phyloP scores from a whole-genome alignment of 495 filamentous ascomycete genomes.

The Alectoria sarmentosa region DNA sequence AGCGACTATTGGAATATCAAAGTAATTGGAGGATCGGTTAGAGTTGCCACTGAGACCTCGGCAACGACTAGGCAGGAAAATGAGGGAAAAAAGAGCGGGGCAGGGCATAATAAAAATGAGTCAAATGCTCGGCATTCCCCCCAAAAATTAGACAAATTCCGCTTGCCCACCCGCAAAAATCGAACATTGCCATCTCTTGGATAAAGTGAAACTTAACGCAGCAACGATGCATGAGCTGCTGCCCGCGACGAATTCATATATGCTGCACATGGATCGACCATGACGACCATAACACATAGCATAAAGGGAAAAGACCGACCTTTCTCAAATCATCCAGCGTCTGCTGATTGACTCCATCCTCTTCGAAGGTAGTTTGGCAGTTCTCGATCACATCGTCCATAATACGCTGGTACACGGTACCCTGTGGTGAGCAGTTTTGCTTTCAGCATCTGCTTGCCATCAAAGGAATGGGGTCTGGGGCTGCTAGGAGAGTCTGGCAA shows the following conservation, averaged over 20 bases:
- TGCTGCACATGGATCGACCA: not conserved
- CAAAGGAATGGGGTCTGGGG: constrained; percentile 7
- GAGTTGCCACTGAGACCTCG: constrained; percentile 14
- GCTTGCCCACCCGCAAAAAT: constrained; percentile 15
- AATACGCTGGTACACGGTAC: constrained; percentile 77
- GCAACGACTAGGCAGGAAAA: constrained; percentile 21
- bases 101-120: constrained; percentile 27
- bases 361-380: constrained; percentile 92
- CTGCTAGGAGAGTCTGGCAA: constrained; percentile 23
- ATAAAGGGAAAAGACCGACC: constrained; percentile 48
- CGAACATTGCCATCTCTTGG: constrained; percentile 4
- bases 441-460: constrained; percentile 23
- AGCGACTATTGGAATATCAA: not conserved
- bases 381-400: constrained; percentile 85
- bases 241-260: not conserved
- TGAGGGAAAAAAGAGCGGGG: constrained; percentile 24
- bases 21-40: constrained; percentile 24
- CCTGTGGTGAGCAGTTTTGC: constrained; percentile 41
- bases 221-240: not conserved
- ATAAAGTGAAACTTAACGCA: not conserved
- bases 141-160: constrained; percentile 16
- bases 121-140: constrained; percentile 26
- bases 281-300: not conserved
- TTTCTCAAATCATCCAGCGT: constrained; percentile 76
- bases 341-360: constrained; percentile 80